Percentiles rank a stretch among this genome's conserved stretches.
phyloP scores from a whole-genome alignment of 495 filamentous ascomycete genomes.

The Aspergillus wentii region DNA sequence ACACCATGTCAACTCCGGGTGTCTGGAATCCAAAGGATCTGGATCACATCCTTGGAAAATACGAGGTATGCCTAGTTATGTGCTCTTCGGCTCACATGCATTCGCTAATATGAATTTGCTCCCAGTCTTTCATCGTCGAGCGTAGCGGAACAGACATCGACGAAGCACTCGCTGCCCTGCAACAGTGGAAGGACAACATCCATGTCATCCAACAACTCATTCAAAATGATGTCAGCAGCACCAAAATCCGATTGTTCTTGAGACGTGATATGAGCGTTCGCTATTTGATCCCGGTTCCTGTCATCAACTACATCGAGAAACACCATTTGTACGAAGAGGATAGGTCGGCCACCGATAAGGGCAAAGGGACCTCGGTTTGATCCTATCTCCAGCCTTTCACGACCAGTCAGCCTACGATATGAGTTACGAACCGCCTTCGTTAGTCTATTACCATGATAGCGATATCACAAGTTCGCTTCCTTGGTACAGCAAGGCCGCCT shows the following conservation, averaged over 20 bases:
- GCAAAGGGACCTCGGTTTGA: conserved; percentile 26
- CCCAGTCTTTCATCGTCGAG: conserved; percentile 76
- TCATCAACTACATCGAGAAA: conserved; percentile 75
- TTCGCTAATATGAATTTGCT: no score
- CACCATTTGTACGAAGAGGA: conserved; percentile 71
- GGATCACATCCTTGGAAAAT: conserved; percentile 79
- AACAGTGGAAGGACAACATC: conserved; percentile 74
- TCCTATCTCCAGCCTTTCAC: no score
- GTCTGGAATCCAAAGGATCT: conserved; percentile 83
- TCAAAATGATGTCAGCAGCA: conserved; percentile 84
- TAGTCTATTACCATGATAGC: no score
- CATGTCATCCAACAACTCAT: conserved; percentile 85
- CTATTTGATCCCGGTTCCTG: conserved; percentile 58
- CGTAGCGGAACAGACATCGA: conserved; percentile 86
- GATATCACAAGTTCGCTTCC: no score
- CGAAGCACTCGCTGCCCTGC: conserved; percentile 68
- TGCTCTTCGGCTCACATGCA: not conserved
- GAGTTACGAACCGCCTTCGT: no score
- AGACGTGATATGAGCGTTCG: conserved; percentile 74
- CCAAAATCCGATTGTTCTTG: conserved; percentile 81
- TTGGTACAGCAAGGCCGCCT: no score
- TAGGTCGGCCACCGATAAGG: conserved; percentile 29
- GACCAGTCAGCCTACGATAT: no score
- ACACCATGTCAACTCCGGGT: conserved; percentile 72
- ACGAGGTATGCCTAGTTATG: conserved; percentile 49